Conservation (phyloP, 2,329 filamentous ascomycete genomes). For the Aspergillus tamarii region DNA sequence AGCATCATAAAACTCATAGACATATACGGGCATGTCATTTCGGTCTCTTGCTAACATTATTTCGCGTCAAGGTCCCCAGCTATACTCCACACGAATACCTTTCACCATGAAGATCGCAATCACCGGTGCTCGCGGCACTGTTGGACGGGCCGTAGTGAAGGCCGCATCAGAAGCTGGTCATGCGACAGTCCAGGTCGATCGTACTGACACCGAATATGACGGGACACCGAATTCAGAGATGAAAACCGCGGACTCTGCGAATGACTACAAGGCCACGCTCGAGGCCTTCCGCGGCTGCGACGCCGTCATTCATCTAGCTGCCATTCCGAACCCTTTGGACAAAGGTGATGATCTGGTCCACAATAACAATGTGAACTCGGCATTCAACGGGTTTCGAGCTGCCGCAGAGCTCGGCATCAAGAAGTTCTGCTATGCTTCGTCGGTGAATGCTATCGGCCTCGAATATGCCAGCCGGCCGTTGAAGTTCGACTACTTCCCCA, state of each 20-base stretch:
- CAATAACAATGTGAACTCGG: constrained; percentile 42
- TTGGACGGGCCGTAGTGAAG: constrained; percentile 35
- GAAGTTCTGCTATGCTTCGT: constrained; percentile 41
- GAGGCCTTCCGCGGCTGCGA: constrained; percentile 41
- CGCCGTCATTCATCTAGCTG: constrained; percentile 43
- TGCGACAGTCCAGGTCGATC: constrained; percentile 39
- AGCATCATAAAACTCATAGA: neutral
- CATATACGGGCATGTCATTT: neutral
- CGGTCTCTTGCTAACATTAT: neutral
- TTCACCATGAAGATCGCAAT: constrained; percentile 44
- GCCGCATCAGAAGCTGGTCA: constrained; percentile 36
- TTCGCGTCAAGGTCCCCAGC: neutral
- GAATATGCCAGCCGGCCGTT: constrained; percentile 41
- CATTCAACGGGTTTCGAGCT: constrained; percentile 46
- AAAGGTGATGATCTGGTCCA: constrained; percentile 38
- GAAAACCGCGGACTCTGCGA: constrained; percentile 37
- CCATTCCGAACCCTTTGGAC: constrained; percentile 40
- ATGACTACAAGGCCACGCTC: constrained; percentile 36
- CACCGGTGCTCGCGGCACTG: constrained; percentile 42
- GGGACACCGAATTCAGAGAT: constrained; percentile 37
- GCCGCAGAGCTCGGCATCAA: constrained; percentile 40
- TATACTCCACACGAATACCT: neutral
- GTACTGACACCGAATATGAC: constrained; percentile 33
- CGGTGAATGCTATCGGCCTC: constrained; percentile 44
- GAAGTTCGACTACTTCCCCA: constrained; percentile 41